Evolutionary conservation across 2,329 filamentous ascomycete species (phyloP), one percentile per base, ranked within the genome.

Genomic region (Pestalotiopsis sp.): DNA sequence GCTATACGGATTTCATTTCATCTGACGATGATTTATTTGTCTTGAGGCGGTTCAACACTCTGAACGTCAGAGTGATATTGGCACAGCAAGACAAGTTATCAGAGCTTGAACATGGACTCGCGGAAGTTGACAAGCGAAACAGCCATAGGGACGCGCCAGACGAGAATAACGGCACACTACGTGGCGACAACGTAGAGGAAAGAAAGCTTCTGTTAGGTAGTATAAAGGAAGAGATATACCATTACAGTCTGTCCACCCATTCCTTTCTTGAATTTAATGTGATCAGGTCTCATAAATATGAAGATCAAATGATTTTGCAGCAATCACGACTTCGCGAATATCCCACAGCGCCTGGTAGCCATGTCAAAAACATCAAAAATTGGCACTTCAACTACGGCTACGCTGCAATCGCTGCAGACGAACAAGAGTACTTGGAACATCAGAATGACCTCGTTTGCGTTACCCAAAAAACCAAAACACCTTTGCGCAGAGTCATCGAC

Each of bases 51-150:
- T 82, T 81, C 61, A 72, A 74, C 12, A 69, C 72, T 2, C 71
- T 81, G 1, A 79, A 78, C 57, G 69, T 71, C 9, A 71, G 79
- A n/a, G 70, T 80, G 20, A 70, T 77, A 0, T 71, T 82, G 9
- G 72, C 71, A 4, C 70, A 81, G 14, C 80, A 83, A 70, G 79
- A 82, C 61, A 72, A 79, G 61, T 72, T 82, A 2, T 72, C 73
- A 0, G 70, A 61, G 1, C 68, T 81, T 0, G 79, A 82, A 68
- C 68, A 76, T 17, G 27, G 23, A 14, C 36, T 62, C 11, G 36
- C 12, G 7, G 14, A 14, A 14, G 13, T 62, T 14, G 59, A 62
- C 9, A 1, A 31, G 3, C 13, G 20, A 1, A 17, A 38, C 4
- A 61, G 58, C 7, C 2, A 20, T 4, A 62, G 17, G 9, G 41